Conservation (phyloP, 345 rosid species). For the Balakata baccata region DNA sequence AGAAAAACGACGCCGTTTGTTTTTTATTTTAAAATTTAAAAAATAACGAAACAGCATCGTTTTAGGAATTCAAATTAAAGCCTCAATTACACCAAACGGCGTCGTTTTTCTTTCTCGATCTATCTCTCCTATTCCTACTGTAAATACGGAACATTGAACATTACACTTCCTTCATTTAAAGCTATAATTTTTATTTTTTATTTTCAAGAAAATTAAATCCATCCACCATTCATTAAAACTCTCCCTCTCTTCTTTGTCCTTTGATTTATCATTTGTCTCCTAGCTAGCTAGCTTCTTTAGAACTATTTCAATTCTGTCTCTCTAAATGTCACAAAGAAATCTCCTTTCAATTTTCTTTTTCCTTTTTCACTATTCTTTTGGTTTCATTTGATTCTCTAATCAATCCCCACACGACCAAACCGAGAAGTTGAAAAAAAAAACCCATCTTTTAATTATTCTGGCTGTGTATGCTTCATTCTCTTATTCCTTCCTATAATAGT, state of each 20-base stretch:
- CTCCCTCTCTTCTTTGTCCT: too few species aligned
- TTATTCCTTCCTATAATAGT: constrained; percentile 18
- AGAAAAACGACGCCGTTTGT: too few species aligned
- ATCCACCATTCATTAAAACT: too few species aligned
- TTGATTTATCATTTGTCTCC: not conserved
- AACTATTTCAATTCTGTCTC: too few species aligned
- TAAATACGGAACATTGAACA: constrained; percentile 28
- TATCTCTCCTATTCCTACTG: constrained; percentile 1
- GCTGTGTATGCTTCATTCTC: constrained; percentile 35
- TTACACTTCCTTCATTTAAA: constrained; percentile 23
- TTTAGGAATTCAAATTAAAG: too few species aligned
- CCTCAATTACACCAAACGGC: too few species aligned
- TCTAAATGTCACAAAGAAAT: not conserved
- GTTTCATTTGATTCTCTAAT: constrained; percentile 42
- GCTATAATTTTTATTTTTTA: constrained; percentile 2
- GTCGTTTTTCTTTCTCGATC: constrained; percentile 29
- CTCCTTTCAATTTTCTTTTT: constrained; percentile 7
- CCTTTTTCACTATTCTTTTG: constrained; percentile 30
- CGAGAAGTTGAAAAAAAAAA: constrained; percentile 6
- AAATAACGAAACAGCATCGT: too few species aligned
- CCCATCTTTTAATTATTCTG: constrained; percentile 26
- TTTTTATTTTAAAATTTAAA: too few species aligned
- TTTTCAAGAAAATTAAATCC: too few species aligned
- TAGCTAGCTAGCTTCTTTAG: too few species aligned
- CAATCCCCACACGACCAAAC: constrained; percentile 9